Evolutionary conservation across 805 yeast genomes (phyloP).

Genomic region (Yueomyces sinensis): DNA sequence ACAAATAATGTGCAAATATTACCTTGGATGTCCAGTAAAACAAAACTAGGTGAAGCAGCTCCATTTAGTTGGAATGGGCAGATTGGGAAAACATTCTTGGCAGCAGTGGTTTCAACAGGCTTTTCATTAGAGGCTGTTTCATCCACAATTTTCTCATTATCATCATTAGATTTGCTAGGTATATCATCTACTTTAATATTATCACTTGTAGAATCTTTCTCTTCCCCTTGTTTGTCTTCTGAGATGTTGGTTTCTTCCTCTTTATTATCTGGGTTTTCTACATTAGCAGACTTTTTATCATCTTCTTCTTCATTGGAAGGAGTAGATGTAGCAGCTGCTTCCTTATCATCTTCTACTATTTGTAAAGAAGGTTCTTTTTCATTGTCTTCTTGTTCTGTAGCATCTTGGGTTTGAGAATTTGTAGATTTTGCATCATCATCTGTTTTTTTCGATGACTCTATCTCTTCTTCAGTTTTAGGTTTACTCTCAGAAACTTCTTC

Average conservation of each 20-base stretch:
- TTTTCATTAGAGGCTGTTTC: too few relatives aligned
- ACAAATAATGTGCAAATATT: slow-evolving; percentile 68
- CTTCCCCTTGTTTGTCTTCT: slow-evolving; percentile 2
- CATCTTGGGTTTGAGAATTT: slow-evolving; percentile 1
- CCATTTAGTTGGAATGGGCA: slow-evolving; percentile 16
- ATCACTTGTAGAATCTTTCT: slow-evolving; percentile 7
- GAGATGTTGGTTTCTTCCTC: slow-evolving; percentile 1
- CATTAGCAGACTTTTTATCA: slow-evolving; percentile 1
- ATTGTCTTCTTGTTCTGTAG: slow-evolving; percentile 1
- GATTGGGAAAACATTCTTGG: slow-evolving; percentile 3
- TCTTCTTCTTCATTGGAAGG: slow-evolving; percentile 2
- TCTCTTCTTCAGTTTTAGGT: slow-evolving; percentile 1
- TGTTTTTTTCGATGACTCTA: not conserved
- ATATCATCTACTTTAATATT: slow-evolving; percentile 11
- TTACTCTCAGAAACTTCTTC: slow-evolving; percentile 1
- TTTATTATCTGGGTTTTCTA: slow-evolving; percentile 1
- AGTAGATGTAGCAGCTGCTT: slow-evolving; percentile 1
- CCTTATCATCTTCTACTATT: slow-evolving; percentile 1
- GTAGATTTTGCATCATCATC: slow-evolving; percentile 1
- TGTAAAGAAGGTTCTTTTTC: not conserved
- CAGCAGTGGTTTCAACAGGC: not conserved
- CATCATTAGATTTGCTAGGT: slow-evolving; percentile 7
- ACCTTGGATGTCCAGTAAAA: slow-evolving; percentile 77
- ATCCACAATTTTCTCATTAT: not conserved
- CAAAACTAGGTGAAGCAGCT: slow-evolving; percentile 66